Conservation (phyloP, 2,329 filamentous ascomycete species). For the Allantophomopsis cytisporea region DNA sequence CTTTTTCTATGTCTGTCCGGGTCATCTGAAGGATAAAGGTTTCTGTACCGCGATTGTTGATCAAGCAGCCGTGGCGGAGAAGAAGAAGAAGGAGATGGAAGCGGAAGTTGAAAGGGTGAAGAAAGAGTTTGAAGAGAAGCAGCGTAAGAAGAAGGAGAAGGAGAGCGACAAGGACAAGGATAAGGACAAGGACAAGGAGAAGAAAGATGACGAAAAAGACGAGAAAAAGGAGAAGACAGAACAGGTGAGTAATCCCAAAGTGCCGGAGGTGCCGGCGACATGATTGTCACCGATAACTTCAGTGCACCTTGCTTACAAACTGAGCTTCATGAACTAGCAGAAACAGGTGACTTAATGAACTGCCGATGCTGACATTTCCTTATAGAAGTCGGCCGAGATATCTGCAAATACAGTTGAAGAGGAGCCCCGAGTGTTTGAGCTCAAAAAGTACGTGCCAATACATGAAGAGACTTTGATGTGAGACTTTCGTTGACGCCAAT, state of each 20-base stretch:
- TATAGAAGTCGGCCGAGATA: constrained; percentile 13
- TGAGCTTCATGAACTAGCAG: neutral
- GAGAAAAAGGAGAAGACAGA: constrained; percentile 25
- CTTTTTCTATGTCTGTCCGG: constrained; percentile 82
- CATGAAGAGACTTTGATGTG: constrained; percentile 3
- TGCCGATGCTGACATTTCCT: constrained; percentile 2
- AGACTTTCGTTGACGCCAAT: neutral
- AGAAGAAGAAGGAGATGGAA: constrained; percentile 48
- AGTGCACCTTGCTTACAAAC: constrained; percentile 6
- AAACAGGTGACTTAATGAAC: neutral
- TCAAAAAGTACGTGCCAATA: constrained; percentile 52
- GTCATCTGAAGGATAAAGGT: constrained; percentile 68
- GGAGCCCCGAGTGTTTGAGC: constrained; percentile 66
- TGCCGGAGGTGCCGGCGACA: no score
- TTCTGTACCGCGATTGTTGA: constrained; percentile 71
- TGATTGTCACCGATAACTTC: constrained; percentile 13
- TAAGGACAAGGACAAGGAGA: constrained; percentile 31
- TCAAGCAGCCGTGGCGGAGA: constrained; percentile 42
- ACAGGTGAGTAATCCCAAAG: constrained; percentile 16
- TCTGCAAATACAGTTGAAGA: constrained; percentile 30
- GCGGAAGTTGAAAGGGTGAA: constrained; percentile 49
- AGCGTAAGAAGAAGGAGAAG: constrained; percentile 53
- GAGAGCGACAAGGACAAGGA: constrained; percentile 50
- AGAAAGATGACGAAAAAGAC: constrained; percentile 28
- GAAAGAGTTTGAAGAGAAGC: constrained; percentile 66